Evolutionary conservation across 768 basidiomycete species (phyloP).

Genomic region (Russula emetica): DNA sequence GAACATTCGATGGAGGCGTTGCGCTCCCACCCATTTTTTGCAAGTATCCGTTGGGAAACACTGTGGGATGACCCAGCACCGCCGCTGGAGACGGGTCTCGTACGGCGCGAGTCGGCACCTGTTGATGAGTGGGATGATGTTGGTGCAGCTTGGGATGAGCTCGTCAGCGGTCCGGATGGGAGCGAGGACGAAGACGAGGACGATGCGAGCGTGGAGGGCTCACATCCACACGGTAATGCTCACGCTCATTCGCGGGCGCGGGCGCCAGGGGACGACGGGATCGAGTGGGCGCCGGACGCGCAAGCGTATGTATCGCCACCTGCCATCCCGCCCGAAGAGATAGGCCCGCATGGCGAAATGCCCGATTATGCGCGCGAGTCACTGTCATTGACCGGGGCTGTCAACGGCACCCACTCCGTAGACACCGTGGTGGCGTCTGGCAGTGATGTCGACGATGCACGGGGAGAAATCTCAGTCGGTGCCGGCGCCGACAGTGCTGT

Average conservation of each 20-base stretch:
- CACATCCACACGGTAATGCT: neutral
- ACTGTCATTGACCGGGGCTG: slow-evolving; percentile 13
- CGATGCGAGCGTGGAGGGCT: slow-evolving; percentile 13
- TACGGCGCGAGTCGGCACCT: slow-evolving; percentile 43
- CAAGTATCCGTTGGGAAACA: slow-evolving; percentile 51
- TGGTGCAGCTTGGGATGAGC: slow-evolving; percentile 49
- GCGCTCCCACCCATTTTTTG: slow-evolving; percentile 60
- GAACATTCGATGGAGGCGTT: slow-evolving; percentile 44
- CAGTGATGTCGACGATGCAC: slow-evolving; percentile 25
- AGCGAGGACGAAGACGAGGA: slow-evolving; percentile 26
- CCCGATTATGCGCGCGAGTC: slow-evolving; percentile 34
- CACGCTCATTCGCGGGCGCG: slow-evolving; percentile 4
- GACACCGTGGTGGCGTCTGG: slow-evolving; percentile 22
- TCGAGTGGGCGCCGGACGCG: slow-evolving; percentile 53
- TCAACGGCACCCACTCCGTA: slow-evolving; percentile 1
- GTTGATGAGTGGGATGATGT: slow-evolving; percentile 47
- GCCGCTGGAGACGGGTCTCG: slow-evolving; percentile 51
- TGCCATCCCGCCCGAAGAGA: slow-evolving; percentile 32
- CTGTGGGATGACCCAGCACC: slow-evolving; percentile 67
- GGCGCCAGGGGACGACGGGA: slow-evolving; percentile 36
- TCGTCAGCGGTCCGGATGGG: slow-evolving; percentile 30
- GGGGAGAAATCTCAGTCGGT: neutral
- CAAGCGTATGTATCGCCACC: slow-evolving; percentile 31
- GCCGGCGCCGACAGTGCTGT: neutral
- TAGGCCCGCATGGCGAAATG: slow-evolving; percentile 45